phyloP scores from a whole-genome alignment of 306 rosid species.

The barrel medic (Medicago truncatula) region DNA sequence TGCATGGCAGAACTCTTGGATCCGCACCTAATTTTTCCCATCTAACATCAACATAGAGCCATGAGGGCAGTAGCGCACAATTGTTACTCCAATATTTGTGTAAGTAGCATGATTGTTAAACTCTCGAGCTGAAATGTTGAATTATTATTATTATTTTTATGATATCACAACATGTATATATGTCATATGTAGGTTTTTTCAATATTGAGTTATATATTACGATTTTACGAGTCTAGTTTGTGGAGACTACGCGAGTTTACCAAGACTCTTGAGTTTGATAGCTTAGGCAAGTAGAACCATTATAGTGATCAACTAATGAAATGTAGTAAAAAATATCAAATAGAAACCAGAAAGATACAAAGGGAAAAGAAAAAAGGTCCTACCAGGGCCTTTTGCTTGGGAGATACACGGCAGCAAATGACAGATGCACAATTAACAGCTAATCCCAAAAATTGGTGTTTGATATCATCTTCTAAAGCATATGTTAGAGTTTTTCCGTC shows the following conservation, averaged over 20 bases:
- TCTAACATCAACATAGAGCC: too few relatives aligned
- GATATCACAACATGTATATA: background rate
- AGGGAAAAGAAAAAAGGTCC: conserved; percentile 37
- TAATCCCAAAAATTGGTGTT: conserved; percentile 81
- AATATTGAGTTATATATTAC: background rate
- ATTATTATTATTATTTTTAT: background rate
- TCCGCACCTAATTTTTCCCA: too few relatives aligned
- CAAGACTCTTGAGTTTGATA: background rate
- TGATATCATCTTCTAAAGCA: conserved; percentile 82
- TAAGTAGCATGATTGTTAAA: background rate
- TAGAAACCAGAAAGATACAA: conserved; percentile 22
- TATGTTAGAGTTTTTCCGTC: conserved; percentile 92
- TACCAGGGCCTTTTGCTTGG: conserved; percentile 97
- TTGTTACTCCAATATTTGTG: conserved; percentile 28
- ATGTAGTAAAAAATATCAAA: conserved; percentile 25
- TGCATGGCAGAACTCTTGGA: too few relatives aligned
- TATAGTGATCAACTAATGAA: conserved; percentile 36
- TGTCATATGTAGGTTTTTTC: conserved; percentile 1
- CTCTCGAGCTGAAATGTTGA: background rate
- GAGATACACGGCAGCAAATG: conserved; percentile 97
- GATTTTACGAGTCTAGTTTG: background rate
- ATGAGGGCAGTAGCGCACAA: conserved; percentile 9
- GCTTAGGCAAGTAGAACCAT: conserved; percentile 3
- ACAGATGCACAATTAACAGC: conserved; percentile 98
- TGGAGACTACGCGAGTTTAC: background rate